Conservation (phyloP, 2,329 filamentous ascomycete species). For the Trichoderma hamatum region DNA sequence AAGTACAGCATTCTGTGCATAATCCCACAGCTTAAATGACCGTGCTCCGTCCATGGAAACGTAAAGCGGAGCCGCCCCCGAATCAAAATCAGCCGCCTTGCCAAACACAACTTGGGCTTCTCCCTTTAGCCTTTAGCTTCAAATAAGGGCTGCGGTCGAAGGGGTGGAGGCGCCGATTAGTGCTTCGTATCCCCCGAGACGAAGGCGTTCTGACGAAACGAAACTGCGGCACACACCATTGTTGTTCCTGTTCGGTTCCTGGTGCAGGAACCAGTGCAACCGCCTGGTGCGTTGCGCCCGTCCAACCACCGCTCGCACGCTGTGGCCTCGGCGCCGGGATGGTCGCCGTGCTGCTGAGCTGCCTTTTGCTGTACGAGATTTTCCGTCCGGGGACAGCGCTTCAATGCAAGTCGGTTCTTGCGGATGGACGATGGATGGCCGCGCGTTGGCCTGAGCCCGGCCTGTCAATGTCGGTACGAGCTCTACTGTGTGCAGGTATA, state of each 20-base stretch:
- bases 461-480: constrained; percentile 1
- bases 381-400: neutral
- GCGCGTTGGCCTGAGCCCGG: constrained; percentile 18
- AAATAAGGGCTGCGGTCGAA: constrained; percentile 2
- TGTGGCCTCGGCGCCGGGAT: neutral
- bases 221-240: constrained; percentile 13
- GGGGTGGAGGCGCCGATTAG: constrained; percentile 24
- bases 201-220: constrained; percentile 13
- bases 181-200: constrained; percentile 25
- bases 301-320: neutral
- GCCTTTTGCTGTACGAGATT: neutral
- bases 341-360: neutral
- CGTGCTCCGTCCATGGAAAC: neutral
- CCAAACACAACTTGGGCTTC: neutral
- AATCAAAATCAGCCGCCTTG: neutral
- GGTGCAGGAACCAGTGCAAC: constrained; percentile 27
- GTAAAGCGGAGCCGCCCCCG: constrained; percentile 2
- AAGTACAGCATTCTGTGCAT: neutral
- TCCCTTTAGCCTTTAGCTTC: constrained; percentile 23
- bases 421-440: constrained; percentile 20
- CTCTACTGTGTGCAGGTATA: neutral
- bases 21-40: neutral
- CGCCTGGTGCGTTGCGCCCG: constrained; percentile 14
- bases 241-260: constrained; percentile 19
- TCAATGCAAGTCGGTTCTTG: constrained; percentile 1